Conservation (phyloP, 176 grass and related monocot genomes). For the Musa troglodytarum region DNA sequence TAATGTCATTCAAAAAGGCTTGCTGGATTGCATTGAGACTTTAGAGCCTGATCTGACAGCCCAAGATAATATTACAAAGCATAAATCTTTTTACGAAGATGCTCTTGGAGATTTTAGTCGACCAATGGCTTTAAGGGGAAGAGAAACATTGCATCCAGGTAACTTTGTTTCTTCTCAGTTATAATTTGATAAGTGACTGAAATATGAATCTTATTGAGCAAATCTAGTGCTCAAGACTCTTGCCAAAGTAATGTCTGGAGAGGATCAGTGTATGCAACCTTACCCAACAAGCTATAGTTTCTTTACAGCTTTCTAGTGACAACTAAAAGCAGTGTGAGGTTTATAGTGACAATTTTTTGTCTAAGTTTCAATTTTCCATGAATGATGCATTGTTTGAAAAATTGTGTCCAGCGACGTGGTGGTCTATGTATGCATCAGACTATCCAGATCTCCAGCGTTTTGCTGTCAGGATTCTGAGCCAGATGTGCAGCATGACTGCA, state of each 20-base stretch:
- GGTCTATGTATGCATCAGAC: conserved; percentile 20
- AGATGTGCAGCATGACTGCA: conserved; percentile 17
- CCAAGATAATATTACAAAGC: conserved; percentile 28
- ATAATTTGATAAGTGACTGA: too few species aligned
- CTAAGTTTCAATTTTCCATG: background rate
- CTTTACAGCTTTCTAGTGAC: too few species aligned
- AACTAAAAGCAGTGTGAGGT: background rate
- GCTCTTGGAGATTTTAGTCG: conserved; percentile 16
- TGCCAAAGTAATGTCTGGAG: too few species aligned
- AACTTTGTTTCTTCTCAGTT: background rate
- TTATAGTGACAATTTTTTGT: background rate
- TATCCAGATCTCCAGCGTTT: conserved; percentile 20
- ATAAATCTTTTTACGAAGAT: conserved; percentile 25
- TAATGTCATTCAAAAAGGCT: conserved; percentile 22
- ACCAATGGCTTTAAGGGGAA: conserved; percentile 21
- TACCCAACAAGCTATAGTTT: too few species aligned
- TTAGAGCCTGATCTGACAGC: conserved; percentile 15
- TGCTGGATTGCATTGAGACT: conserved; percentile 28
- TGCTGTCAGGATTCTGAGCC: conserved; percentile 26
- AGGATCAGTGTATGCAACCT: too few species aligned
- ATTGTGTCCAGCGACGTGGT: conserved; percentile 18
- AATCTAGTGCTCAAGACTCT: background rate
- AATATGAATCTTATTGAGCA: too few species aligned
- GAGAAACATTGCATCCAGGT: conserved; percentile 24
- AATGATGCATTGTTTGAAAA: background rate